phyloP scores from a whole-genome alignment of 371 early-diverging fungal genomes.

The Chytridium lagenaria region DNA sequence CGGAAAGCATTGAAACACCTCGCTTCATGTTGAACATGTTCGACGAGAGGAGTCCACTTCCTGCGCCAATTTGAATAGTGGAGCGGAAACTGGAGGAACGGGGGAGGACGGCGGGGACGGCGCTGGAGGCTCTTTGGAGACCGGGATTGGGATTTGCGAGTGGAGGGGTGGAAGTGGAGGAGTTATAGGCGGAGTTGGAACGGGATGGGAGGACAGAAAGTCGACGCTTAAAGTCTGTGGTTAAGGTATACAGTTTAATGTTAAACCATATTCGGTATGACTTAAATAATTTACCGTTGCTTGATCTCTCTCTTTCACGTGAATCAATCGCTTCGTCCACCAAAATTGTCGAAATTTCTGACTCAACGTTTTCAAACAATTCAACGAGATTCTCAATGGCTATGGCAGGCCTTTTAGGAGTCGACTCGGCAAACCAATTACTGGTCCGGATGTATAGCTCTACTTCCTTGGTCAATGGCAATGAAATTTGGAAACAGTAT shows the following conservation, averaged over 20 bases:
- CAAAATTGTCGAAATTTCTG: constrained; percentile 6
- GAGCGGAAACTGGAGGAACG: constrained; percentile 11
- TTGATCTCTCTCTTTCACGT: background rate
- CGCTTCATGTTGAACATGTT: constrained; percentile 15
- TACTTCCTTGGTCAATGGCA: background rate
- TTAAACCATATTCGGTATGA: too few relatives aligned
- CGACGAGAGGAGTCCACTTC: background rate
- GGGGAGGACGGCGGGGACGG: background rate
- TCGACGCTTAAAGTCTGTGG: background rate
- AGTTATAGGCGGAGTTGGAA: background rate
- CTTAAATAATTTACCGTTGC: constrained; percentile 5
- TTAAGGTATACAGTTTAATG: too few relatives aligned
- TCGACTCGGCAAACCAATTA: background rate
- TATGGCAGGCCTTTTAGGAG: background rate
- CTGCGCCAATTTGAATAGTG: background rate
- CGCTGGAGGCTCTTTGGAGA: constrained; percentile 10
- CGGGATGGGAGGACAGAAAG: constrained; percentile 4
- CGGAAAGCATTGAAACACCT: background rate
- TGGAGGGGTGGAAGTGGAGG: constrained; percentile 2
- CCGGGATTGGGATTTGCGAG: background rate
- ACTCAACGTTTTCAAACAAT: constrained; percentile 1
- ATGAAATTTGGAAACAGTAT: background rate
- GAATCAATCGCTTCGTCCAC: constrained; percentile 1
- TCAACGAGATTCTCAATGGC: background rate
- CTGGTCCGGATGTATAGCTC: constrained; percentile 3